Evolutionary conservation across 805 yeast genomes (phyloP), one percentile per base, ranked within the genome.

Genomic region (Candida maesae): DNA sequence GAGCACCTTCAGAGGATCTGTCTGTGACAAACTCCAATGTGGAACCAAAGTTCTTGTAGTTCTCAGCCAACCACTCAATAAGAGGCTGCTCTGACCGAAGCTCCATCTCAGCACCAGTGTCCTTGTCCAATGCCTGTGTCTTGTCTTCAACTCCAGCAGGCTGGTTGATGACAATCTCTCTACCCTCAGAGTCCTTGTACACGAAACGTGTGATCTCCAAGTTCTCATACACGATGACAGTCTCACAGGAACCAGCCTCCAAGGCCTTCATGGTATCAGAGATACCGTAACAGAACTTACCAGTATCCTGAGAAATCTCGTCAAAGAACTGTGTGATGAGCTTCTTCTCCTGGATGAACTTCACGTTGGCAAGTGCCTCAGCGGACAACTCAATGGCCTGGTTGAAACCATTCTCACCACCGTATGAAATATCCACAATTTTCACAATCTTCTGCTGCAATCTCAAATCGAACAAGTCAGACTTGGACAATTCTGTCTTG

Each of bases 371-470:
- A 60, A 93, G 76, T 20, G 99, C 85, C 73, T 93, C 99, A 23
- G 97, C 96, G 24, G 97, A 85, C 53, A 93, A 75, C 68, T 93
- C 99, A 58, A 93, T 95, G 33, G 99, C 99, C 73, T 93, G 99
- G 71, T 93, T 93, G 38, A 93, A 93, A 35, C 99, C 99, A 64
- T 93, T 93, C 69, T 93, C 99, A 63, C 99, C 99, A 67, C 99
- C 99, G 61, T 93, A 93, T 3, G 98, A 90, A 42, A 93, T 85
- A 73, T 93, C 99, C 42, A 95, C 99, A 62, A 90, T 78, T 66
- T 89, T 87, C 47, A 93, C 76, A 57, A 93, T 81, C 67, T 89
- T 90, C 37, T 84, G 82, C 54, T 76, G 86, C 60, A 93, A 75
- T 71, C 99, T 87, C 54, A 69, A 71, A 66, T 93, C 99, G 63